Base-by-base conservation (phyloP, 2,329 filamentous ascomycete genomes). In the Chalaropsis thielavioides region DNA sequence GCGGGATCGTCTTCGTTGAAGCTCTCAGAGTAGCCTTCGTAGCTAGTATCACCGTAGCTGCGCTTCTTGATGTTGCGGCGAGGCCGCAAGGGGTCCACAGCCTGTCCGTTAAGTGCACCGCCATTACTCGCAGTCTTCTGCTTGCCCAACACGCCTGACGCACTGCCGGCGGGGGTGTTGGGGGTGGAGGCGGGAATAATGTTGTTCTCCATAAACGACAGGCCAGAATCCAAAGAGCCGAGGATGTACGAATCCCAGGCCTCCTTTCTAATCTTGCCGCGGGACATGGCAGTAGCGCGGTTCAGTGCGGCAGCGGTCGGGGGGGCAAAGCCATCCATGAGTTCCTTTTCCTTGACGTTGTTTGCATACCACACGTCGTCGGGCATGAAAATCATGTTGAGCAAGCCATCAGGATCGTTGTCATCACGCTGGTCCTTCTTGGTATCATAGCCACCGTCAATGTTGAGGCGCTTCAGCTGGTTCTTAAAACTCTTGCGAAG, bases 1-100 rank as follows among this genome's bases (percentile, higher is more conserved):
- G 79, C 83, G 8, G 72, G 73, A 68, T 87, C 87, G 68, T 89
- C 86, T 68, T 90, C 87, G 10, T 80, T 80, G 69, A 80, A 90
- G 41, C 85, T 85, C 69, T 90, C 87, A 56, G 83, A 82, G 70
- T 91, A 91, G 51, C 88, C 88, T 70, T 88, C 84, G 71, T 83
- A 92, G 70, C 85, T 89, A 70, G 80, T 82, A 68, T 92, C 88
- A 46, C 86, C 84, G 72, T 91, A 92, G 68, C 85, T 83, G 60
- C 89, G 81, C 78, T 91, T 91, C 77, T 88, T 89, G 68, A 83
- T 80, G 64, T 79, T 77, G 60, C 88, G 81, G 69, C 86, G 84
- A 41, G 86, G 83, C 64, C 88, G 79, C 46, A 77, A 73, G 11
- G 76, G 74, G 64, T 82, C 79, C 40, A n/a, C 38, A 3, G 22